Conservation (phyloP, 1,284 basidiomycete genomes). For the Sphagnurus paluster region DNA sequence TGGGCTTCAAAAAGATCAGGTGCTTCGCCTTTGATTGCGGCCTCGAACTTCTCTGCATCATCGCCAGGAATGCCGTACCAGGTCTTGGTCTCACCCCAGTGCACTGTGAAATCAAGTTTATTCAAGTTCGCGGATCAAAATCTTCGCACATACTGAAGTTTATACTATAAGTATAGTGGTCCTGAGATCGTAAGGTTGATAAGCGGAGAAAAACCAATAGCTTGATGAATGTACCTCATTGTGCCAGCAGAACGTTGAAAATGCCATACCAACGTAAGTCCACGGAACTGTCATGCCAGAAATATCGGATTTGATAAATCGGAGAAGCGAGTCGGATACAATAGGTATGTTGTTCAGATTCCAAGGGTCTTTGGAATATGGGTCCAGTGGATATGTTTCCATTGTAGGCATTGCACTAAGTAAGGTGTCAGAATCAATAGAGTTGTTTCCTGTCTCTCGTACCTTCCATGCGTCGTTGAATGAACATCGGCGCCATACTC, state of each 20-base stretch:
- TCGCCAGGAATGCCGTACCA: slow-evolving; percentile 98
- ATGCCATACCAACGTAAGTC: slow-evolving; percentile 99
- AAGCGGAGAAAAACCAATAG: slow-evolving; percentile 1
- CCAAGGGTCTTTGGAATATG: slow-evolving; percentile 93
- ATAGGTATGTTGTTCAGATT: slow-evolving; percentile 98
- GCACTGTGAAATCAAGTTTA: slow-evolving; percentile 59
- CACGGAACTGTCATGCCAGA: slow-evolving; percentile 99
- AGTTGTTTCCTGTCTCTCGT: slow-evolving; percentile 15
- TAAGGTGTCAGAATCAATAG: background rate
- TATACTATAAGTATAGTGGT: slow-evolving; percentile 97
- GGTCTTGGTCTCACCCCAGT: slow-evolving; percentile 99
- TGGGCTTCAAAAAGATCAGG: slow-evolving; percentile 99
- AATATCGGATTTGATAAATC: slow-evolving; percentile 98
- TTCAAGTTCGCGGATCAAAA: slow-evolving; percentile 15
- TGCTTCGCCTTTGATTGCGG: slow-evolving; percentile 92
- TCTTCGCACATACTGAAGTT: slow-evolving; percentile 77
- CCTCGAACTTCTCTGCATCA: slow-evolving; percentile 95
- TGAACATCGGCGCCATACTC: slow-evolving; percentile 99
- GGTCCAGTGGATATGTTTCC: slow-evolving; percentile 87
- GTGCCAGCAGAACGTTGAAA: slow-evolving; percentile 99
- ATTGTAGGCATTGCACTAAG: slow-evolving; percentile 90
- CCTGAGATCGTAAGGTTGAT: slow-evolving; percentile 45
- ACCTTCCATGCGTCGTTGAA: slow-evolving; percentile 97
- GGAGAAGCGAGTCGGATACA: slow-evolving; percentile 80
- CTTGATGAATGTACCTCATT: slow-evolving; percentile 74